Base-by-base conservation (phyloP, 352 stramenopile genomes). In the Phytophthora chlamydospora region DNA sequence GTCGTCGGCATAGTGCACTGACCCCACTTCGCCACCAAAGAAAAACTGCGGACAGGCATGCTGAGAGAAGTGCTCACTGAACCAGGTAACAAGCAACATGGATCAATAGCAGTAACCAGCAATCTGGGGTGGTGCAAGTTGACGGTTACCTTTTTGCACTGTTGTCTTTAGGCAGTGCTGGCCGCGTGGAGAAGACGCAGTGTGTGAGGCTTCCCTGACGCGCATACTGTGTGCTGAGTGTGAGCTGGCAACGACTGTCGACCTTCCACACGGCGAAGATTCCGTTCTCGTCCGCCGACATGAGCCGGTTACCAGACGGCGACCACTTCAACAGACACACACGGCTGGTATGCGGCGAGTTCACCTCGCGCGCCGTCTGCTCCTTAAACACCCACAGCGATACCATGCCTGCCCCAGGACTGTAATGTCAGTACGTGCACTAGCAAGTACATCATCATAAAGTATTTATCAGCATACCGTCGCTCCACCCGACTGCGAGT, bases 1-100 rank as follows among this genome's bases (percentile, higher is more conserved):
- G 51, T 98, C 94, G 64, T 98, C 93, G 0, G 89, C 89, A 54
- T 97, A 97, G 72, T 94, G 88, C 6, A 98, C 83, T 14, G 83
- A 85, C 2, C 94, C 95, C 17, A 82, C 76, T 51, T 97, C 88
- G n/a, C 89, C 92, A n/a, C 89, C 92, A 50, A 98, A 96, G 65
- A 98, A 98, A 62, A 98, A 98, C 27, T 90, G 79, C 21, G 88
- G 88, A 43, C 86, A 95, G 5, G 71, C 62, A 6, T 73, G 69
- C 44, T 88, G 77, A 7, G 80, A 69, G 48, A 87, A 90, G 3
- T 61, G 45, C 6, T 85, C 73, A 19, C 77, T 88, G 32, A 40
- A 41, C 3, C 58, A 49, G 35, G 3, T 24, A 40, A 17, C 31
- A 51, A 46, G 32, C 12, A 38, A 16, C 13, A 14, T 33, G 6